Conservation (phyloP, 108 stramenopile genomes). For the Schizochytrium sp. region DNA sequence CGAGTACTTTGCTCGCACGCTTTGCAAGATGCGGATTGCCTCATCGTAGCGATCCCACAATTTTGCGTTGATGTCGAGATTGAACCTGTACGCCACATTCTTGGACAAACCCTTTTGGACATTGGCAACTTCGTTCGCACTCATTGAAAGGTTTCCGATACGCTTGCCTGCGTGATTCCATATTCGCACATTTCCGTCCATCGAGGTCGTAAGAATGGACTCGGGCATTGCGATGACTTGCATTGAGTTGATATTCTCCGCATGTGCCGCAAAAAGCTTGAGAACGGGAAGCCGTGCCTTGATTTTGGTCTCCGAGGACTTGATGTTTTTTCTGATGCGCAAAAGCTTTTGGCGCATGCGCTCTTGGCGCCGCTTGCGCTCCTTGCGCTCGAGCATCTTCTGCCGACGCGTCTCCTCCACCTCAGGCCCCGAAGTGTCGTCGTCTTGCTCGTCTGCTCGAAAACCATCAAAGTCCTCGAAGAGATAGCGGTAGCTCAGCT, state of each 20-base stretch:
- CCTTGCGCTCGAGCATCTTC: neutral
- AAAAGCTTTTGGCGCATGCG: neutral
- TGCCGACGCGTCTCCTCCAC: neutral
- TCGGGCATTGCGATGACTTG: neutral
- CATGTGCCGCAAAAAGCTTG: neutral
- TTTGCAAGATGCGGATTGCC: neutral
- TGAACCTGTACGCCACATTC: neutral
- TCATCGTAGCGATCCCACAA: neutral
- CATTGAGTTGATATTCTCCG: neutral
- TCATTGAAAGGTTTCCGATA: neutral
- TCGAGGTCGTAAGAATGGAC: neutral
- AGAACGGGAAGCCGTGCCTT: neutral
- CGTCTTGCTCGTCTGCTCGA: neutral
- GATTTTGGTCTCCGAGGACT: neutral
- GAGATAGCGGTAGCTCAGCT: neutral
- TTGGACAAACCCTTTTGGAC: neutral
- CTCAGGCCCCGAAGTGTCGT: neutral
- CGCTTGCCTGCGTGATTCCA: neutral
- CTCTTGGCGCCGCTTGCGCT: neutral
- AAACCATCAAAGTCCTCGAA: neutral
- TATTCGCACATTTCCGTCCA: neutral
- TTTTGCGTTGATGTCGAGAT: neutral
- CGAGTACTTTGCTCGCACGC: neutral
- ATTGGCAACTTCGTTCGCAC: neutral
- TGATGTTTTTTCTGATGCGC: neutral